phyloP scores from a whole-genome alignment of 495 filamentous ascomycete genomes.

The Haplographium delicatum region DNA sequence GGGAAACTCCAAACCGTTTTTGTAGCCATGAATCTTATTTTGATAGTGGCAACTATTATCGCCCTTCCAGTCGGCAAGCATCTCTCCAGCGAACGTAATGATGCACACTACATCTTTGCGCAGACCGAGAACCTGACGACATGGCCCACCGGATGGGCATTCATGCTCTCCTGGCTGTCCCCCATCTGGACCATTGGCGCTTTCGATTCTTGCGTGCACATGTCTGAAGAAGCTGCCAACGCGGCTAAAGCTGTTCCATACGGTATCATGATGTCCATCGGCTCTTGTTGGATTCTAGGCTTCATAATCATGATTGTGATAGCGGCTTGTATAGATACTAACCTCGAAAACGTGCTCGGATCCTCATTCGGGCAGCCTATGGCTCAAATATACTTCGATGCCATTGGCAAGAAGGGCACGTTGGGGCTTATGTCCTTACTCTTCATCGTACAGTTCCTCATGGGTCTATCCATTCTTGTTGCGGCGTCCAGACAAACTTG shows the following conservation, averaged over 20 bases:
- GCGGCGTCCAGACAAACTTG: constrained; percentile 51
- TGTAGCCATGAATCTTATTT: constrained; percentile 56
- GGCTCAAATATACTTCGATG: constrained; percentile 53
- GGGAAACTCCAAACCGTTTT: constrained; percentile 59
- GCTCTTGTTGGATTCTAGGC: constrained; percentile 47
- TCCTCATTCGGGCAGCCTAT: constrained; percentile 46
- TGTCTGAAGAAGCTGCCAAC: constrained; percentile 61
- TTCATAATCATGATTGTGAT: constrained; percentile 47
- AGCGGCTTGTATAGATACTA: constrained; percentile 42
- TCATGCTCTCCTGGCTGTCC: constrained; percentile 59
- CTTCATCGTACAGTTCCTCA: constrained; percentile 49
- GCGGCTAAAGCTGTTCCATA: constrained; percentile 56
- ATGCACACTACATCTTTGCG: constrained; percentile 42
- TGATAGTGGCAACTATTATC: constrained; percentile 60
- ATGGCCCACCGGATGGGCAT: constrained; percentile 58
- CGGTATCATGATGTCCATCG: constrained; percentile 53
- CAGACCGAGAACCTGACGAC: constrained; percentile 49
- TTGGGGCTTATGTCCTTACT: constrained; percentile 53
- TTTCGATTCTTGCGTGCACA: constrained; percentile 44
- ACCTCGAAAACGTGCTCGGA: constrained; percentile 36
- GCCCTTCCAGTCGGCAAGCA: constrained; percentile 53
- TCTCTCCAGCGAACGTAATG: constrained; percentile 34
- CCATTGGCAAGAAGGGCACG: constrained; percentile 45
- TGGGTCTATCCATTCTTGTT: constrained; percentile 47
- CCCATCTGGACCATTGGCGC: constrained; percentile 65